Conservation (phyloP, 116 monocot species). For the Cymodocea nodosa region DNA sequence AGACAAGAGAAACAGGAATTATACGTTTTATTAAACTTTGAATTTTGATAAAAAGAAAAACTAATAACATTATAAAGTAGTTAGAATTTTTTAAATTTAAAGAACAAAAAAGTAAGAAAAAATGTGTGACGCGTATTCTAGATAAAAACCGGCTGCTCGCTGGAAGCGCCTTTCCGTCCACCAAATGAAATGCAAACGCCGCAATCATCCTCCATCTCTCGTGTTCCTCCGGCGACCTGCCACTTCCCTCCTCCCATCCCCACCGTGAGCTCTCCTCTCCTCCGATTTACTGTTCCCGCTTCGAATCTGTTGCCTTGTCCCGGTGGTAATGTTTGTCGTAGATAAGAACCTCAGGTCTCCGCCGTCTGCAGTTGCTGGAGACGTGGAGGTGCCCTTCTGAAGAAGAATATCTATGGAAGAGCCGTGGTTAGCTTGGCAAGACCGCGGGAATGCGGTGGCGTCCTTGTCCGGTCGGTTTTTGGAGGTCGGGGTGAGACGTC, state of each 20-base stretch:
- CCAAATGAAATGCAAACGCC: background rate
- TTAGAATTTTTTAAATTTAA: too few species aligned
- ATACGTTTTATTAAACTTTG: too few species aligned
- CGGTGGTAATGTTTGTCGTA: too few species aligned
- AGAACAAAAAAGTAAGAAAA: background rate
- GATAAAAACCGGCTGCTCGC: too few species aligned
- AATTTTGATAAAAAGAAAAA: too few species aligned
- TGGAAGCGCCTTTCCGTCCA: background rate
- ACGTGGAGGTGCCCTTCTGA: too few species aligned
- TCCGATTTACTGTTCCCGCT: background rate
- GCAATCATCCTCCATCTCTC: background rate
- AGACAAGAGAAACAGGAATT: too few species aligned
- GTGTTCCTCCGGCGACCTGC: background rate
- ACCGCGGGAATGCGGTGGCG: background rate
- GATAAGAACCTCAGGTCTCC: too few species aligned
- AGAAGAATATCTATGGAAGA: background rate
- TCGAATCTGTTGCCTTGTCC: too few species aligned
- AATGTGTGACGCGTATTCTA: too few species aligned
- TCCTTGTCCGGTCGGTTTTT: background rate
- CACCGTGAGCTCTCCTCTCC: background rate
- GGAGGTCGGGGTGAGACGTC: conserved; percentile 2
- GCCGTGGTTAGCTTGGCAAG: background rate
- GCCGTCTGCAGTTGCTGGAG: too few species aligned
- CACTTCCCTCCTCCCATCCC: background rate
- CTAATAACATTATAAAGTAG: too few species aligned